phyloP scores from a whole-genome alignment of 1,284 basidiomycete genomes.

The Acaromyces ingoldii region DNA sequence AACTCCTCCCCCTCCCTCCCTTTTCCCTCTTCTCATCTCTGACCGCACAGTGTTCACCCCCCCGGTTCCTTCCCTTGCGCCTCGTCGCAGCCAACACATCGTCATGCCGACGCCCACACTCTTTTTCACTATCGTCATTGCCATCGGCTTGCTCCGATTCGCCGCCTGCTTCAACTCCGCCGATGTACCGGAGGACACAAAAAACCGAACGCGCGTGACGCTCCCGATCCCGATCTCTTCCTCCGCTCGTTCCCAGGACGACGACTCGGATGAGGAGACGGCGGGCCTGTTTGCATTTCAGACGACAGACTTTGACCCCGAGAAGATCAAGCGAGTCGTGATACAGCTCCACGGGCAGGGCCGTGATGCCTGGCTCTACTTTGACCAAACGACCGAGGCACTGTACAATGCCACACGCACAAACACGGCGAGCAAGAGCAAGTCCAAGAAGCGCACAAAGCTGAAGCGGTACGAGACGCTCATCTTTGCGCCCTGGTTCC shows the following conservation, averaged over 20 bases:
- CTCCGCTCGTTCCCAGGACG: no score
- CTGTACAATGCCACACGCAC: constrained; percentile 24
- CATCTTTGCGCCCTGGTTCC: constrained; percentile 32
- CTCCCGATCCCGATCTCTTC: no score
- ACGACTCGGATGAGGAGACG: no score
- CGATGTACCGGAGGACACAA: no score
- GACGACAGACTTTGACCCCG: constrained; percentile 15
- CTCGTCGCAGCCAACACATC: no score
- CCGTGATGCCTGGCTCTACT: constrained; percentile 38
- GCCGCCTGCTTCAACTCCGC: no score
- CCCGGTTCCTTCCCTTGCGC: not conserved
- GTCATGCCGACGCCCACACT: no score
- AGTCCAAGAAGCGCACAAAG: not conserved
- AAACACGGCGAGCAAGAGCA: constrained; percentile 3
- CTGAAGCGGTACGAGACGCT: constrained; percentile 24
- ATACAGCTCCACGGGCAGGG: constrained; percentile 44
- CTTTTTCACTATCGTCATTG: no score
- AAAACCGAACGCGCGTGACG: no score
- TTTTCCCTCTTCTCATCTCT: not conserved
- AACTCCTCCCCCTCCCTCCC: no score
- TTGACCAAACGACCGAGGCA: constrained; percentile 21
- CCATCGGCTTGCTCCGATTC: no score
- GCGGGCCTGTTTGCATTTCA: not conserved
- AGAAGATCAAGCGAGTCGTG: constrained; percentile 35
- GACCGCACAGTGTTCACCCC: not conserved